Conservation (phyloP, 2,329 filamentous ascomycete genomes). For the Amauroascus niger region DNA sequence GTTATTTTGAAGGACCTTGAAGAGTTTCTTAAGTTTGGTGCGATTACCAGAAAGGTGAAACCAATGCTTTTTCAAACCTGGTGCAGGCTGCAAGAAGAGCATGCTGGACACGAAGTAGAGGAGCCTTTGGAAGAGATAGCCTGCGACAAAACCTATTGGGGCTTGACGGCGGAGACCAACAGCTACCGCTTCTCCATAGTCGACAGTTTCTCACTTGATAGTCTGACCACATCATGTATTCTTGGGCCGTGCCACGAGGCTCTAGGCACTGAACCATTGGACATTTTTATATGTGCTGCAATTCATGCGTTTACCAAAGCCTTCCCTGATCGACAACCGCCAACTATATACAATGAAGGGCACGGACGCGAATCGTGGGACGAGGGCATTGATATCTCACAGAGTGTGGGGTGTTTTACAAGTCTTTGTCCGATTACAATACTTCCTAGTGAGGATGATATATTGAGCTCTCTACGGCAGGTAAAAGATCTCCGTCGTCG, state of each 20-base stretch:
- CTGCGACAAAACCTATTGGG: no score
- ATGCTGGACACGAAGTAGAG: conserved; percentile 7
- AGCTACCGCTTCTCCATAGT: background rate
- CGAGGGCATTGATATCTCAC: conserved; percentile 36
- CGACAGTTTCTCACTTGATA: background rate
- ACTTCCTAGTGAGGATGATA: conserved; percentile 16
- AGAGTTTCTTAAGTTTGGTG: conserved; percentile 21
- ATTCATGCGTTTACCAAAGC: conserved; percentile 27
- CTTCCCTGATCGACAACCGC: conserved; percentile 30
- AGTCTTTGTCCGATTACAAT: conserved; percentile 37
- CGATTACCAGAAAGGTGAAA: conserved; percentile 22
- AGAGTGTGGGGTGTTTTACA: conserved; percentile 44
- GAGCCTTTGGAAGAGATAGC: background rate
- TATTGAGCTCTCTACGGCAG: conserved; percentile 27
- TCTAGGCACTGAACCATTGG: background rate
- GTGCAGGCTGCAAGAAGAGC: conserved; percentile 27
- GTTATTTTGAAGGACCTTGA: conserved; percentile 25
- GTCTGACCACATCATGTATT: background rate
- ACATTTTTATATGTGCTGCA: background rate
- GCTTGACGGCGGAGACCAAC: background rate
- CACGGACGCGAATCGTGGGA: conserved; percentile 26
- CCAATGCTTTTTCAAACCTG: conserved; percentile 32
- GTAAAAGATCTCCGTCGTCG: conserved; percentile 32
- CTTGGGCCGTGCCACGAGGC: background rate
- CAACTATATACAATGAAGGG: conserved; percentile 32